Base-by-base conservation (phyloP, 1,139 yeast genomes). In the Lodderomyces oxycetoniae region DNA sequence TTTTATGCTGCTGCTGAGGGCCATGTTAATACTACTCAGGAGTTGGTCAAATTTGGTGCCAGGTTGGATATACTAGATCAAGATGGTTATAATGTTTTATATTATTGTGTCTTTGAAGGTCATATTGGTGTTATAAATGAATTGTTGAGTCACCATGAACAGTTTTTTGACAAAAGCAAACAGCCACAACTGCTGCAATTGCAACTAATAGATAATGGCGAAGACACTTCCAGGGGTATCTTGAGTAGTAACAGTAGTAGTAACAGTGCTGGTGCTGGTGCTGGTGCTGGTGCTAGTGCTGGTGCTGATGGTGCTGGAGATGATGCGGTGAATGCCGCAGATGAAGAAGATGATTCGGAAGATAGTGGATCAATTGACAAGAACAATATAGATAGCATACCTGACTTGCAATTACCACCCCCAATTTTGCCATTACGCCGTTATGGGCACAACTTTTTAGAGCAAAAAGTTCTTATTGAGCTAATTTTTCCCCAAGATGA, bases 361-460 rank as follows among this genome's bases (percentile, higher is more conserved):
- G 69, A 66, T 42, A 62, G 68, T 35, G 64, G 59, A 3, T 49
- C 55, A 19, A 36, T 50, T 8, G 59, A 53, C 13, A 50, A 53
- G 29, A 55, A 55, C 26, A 51, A 51, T 33, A 42, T 28, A 22
- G 95, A 86, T 47, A 72, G 79, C 15, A 89, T 91, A 33, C 98
- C 98, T 0, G 96, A 87, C 48, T 70, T 91, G 38, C 78, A 88
- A 23, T 67, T 91, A 37, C 98, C 98, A 1, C 98, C 98, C 1
- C 98, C 98, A 8, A 87, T 91, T 35, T 77, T 91, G 32, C 98
- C 98, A 0, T 65, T 91, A 36, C 72, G 96, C 49, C 74, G 95
- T 46, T 91, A 91, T 52, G 98, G 98, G 6, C 98, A 91, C 60
- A 91, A 88, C 57, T 91, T 88, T 61, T 63, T 91, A 50, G 97